A percentile compares a stretch with the other conserved stretches of the same genome.
Evolutionary conservation across 1,139 yeast species (phyloP).

Genomic region (Diutina pseudorugosa): DNA sequence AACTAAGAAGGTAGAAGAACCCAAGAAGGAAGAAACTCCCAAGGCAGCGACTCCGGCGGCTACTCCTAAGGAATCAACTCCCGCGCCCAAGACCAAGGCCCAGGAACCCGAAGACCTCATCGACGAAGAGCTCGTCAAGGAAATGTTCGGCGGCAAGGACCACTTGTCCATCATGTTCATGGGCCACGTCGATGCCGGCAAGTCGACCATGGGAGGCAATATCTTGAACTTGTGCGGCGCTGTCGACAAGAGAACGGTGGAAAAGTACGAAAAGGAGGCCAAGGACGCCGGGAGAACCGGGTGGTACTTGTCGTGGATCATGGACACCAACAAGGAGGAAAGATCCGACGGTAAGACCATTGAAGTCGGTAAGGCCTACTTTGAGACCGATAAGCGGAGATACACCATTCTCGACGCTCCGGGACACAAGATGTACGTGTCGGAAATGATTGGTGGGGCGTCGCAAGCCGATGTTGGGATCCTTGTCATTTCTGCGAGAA

Average conservation of each 20-base stretch:
- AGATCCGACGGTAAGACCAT: constrained; percentile 98
- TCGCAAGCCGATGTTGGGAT: constrained; percentile 98
- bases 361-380: constrained; percentile 95
- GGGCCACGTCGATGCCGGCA: constrained; percentile 99
- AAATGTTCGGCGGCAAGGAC: constrained; percentile 93
- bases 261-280: constrained; percentile 95
- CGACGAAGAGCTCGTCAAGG: constrained; percentile 81
- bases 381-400: constrained; percentile 95
- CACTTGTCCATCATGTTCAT: constrained; percentile 93
- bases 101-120: constrained; percentile 70
- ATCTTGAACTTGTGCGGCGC: constrained; percentile 86
- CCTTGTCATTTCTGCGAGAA: constrained; percentile 93
- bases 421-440: constrained; percentile 97
- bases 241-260: constrained; percentile 98
- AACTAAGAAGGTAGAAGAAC: background rate
- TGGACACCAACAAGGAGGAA: constrained; percentile 98
- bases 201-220: constrained; percentile 99
- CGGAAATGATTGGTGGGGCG: constrained; percentile 99
- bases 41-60: background rate
- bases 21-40: background rate
- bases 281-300: constrained; percentile 99
- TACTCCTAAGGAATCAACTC: constrained; percentile 12
- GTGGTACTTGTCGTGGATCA: constrained; percentile 98
- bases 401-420: constrained; percentile 98
- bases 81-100: constrained; percentile 8